Conservation (phyloP, 495 filamentous ascomycete species). For the Articulospora tetracladia region DNA sequence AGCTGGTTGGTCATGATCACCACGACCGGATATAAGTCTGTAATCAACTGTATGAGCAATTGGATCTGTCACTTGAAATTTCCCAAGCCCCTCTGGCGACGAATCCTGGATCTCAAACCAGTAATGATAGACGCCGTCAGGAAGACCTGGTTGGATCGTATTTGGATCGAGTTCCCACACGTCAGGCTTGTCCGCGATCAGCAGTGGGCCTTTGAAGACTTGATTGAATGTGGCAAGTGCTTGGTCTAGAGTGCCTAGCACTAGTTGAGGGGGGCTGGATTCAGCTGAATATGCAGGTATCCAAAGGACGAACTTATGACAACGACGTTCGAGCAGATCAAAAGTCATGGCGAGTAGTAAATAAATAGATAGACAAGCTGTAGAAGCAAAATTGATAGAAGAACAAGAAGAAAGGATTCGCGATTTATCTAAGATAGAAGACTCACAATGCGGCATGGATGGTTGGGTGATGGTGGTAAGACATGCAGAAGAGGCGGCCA, state of each 20-base stretch:
- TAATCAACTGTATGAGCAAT: constrained; percentile 31
- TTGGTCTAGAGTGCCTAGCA: constrained; percentile 11
- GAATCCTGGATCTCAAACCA: constrained; percentile 25
- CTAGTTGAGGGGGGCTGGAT: constrained; percentile 13
- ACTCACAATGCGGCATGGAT: too few relatives aligned
- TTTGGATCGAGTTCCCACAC: constrained; percentile 27
- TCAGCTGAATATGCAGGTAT: constrained; percentile 8
- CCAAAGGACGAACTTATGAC: constrained; percentile 28
- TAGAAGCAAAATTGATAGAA: too few relatives aligned
- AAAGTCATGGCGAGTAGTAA: constrained; percentile 6
- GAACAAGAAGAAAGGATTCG: too few relatives aligned
- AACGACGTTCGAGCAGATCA: constrained; percentile 26
- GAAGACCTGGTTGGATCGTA: constrained; percentile 16
- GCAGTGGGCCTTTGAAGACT: constrained; percentile 8
- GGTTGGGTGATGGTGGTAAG: too few relatives aligned
- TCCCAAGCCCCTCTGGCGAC: constrained; percentile 14
- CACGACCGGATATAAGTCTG: not conserved
- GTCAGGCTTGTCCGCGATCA: constrained; percentile 7
- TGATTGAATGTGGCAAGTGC: not conserved
- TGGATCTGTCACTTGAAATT: constrained; percentile 25
- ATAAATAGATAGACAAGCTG: too few relatives aligned
- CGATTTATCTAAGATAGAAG: too few relatives aligned
- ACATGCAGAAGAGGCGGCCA: too few relatives aligned
- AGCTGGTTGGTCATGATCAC: constrained; percentile 21
- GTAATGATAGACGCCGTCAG: constrained; percentile 26